Conservation (phyloP, 768 basidiomycete species). For the Lactarius sp. region DNA sequence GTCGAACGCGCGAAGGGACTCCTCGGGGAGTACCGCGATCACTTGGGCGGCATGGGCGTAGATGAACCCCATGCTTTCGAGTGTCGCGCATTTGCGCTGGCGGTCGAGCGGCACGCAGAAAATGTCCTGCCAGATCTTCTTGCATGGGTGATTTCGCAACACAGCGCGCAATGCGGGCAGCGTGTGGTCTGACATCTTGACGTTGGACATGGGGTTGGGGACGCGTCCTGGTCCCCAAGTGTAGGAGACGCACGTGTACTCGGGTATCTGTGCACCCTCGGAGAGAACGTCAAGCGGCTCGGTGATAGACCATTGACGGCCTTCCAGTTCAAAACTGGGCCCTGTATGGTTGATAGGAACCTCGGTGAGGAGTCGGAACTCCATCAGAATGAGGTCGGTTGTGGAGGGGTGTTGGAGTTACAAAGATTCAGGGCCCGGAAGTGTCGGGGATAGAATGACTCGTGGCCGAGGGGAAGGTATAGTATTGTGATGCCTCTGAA, state of each 20-base stretch:
- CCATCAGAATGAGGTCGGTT: conserved; percentile 22
- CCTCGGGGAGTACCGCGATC: conserved; percentile 20
- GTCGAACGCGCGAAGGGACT: conserved; percentile 21
- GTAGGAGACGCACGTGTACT: conserved; percentile 28
- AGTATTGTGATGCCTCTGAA: too few relatives aligned
- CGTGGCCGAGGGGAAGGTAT: not conserved
- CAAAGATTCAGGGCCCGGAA: not conserved
- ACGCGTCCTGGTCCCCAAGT: conserved; percentile 23
- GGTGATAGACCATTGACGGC: conserved; percentile 17
- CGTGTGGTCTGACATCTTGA: conserved; percentile 26
- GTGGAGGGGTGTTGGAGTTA: not conserved
- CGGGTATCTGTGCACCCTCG: not conserved
- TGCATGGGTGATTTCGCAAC: conserved; percentile 11
- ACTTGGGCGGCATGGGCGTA: conserved; percentile 20
- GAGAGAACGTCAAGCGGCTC: conserved; percentile 20
- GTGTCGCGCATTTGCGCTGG: conserved; percentile 16
- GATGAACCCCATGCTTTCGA: conserved; percentile 26
- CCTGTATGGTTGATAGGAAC: not conserved
- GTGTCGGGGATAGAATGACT: not conserved
- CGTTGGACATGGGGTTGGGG: conserved; percentile 18
- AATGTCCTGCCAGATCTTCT: conserved; percentile 23
- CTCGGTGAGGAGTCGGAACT: conserved; percentile 23
- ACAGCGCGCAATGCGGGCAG: conserved; percentile 16
- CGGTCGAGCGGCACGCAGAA: conserved; percentile 25
- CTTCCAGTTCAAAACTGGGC: conserved; percentile 12